phyloP scores from a whole-genome alignment of 495 filamentous ascomycete genomes.

The Aspergillus asperescens region DNA sequence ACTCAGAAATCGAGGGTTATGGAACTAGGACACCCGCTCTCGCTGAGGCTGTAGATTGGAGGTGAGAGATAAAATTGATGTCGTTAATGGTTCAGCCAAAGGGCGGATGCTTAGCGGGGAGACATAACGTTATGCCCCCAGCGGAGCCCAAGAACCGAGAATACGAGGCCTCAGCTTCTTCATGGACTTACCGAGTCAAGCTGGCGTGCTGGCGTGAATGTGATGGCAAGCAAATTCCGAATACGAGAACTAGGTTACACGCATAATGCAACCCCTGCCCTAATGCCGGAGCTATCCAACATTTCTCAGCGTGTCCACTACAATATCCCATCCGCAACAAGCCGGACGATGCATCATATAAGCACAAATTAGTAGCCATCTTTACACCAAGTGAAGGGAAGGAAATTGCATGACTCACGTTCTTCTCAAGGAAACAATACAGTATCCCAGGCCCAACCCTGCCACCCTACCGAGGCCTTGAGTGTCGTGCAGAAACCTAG shows the following conservation, averaged over 20 bases:
- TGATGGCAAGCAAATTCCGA: background rate
- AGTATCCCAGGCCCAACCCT: background rate
- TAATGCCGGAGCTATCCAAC: background rate
- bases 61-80: too few relatives aligned
- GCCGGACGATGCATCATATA: background rate
- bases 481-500: background rate
- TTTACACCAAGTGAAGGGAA: background rate
- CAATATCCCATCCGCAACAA: too few relatives aligned
- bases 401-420: background rate
- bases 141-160: background rate
- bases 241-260: background rate
- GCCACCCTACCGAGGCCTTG: background rate
- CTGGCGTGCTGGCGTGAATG: background rate
- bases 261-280: background rate
- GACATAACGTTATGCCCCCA: constrained; percentile 1
- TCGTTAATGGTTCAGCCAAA: background rate
- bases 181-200: too few relatives aligned
- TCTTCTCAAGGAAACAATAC: background rate
- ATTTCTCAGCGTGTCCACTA: background rate
- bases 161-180: background rate
- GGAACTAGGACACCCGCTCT: too few relatives aligned
- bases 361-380: background rate
- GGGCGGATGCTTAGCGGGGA: background rate
- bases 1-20: too few relatives aligned
- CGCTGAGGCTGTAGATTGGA: too few relatives aligned